A percentile compares a stretch with the other conserved stretches of the same genome.
Evolutionary conservation across 805 yeast genomes (phyloP).

Genomic region (Clavispora vitiphila): DNA sequence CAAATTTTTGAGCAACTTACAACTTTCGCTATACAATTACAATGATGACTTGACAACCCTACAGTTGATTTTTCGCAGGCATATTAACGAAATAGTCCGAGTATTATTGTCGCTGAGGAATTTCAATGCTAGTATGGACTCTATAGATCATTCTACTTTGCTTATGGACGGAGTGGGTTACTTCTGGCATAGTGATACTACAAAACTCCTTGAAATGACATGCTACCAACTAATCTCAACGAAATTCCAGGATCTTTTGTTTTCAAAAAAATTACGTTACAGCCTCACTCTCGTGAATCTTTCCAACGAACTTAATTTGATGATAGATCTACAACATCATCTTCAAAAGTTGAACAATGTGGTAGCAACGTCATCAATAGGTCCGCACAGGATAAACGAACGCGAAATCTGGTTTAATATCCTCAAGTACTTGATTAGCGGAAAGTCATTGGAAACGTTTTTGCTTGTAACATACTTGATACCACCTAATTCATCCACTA

Average conservation of each 20-base stretch:
- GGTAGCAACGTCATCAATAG: slow-evolving; percentile 2
- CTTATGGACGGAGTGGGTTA: slow-evolving; percentile 40
- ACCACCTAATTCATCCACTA: slow-evolving; percentile 37
- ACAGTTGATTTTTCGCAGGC: slow-evolving; percentile 40
- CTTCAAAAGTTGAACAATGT: slow-evolving; percentile 31
- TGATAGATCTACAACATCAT: slow-evolving; percentile 40
- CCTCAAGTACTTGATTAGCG: slow-evolving; percentile 37
- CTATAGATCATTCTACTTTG: slow-evolving; percentile 17
- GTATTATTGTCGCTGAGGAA: slow-evolving; percentile 35
- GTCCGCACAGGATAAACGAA: slow-evolving; percentile 18
- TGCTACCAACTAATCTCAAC: slow-evolving; percentile 36
- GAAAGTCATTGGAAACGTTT: slow-evolving; percentile 36
- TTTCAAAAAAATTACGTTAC: slow-evolving; percentile 27
- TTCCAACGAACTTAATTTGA: slow-evolving; percentile 36
- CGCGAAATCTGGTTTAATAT: slow-evolving; percentile 40
- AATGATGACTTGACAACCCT: slow-evolving; percentile 44
- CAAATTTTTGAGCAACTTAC: slow-evolving; percentile 37
- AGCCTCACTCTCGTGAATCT: slow-evolving; percentile 31
- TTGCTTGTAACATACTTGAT: slow-evolving; percentile 36
- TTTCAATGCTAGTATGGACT: slow-evolving; percentile 19
- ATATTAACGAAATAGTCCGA: slow-evolving; percentile 38
- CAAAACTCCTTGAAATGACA: slow-evolving; percentile 35
- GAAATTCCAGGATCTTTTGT: slow-evolving; percentile 31
- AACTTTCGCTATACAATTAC: slow-evolving; percentile 37
- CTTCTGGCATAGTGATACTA: slow-evolving; percentile 39